Conservation (phyloP, 441 rosid genomes). For the Erodium texanum region DNA sequence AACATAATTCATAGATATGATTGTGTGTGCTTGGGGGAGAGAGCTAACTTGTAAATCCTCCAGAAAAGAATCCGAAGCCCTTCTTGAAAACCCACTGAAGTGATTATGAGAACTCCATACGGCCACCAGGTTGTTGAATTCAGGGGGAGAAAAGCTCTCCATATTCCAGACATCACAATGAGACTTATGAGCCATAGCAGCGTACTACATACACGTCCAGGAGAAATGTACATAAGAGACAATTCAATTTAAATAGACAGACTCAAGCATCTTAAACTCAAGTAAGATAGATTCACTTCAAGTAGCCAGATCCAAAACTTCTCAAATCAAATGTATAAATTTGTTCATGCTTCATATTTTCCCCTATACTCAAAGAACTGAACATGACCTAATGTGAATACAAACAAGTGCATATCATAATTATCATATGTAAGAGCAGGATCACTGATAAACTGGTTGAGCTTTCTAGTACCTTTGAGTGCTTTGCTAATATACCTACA, state of each 20-base stretch:
- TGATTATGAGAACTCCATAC: constrained; percentile 59
- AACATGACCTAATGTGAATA: not conserved
- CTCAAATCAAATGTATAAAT: not conserved
- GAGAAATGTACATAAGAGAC: constrained; percentile 10
- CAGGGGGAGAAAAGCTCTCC: constrained; percentile 90
- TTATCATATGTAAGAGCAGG: not conserved
- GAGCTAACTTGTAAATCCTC: constrained; percentile 64
- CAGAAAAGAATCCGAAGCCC: constrained; percentile 76
- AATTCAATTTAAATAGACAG: not conserved
- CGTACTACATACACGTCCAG: constrained; percentile 38
- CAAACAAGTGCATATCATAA: not conserved
- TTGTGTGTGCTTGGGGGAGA: not conserved
- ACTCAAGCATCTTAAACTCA: not conserved
- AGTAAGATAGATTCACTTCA: not conserved
- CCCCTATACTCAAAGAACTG: not conserved
- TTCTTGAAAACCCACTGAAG: constrained; percentile 79
- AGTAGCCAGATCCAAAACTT: not conserved
- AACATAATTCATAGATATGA: too few species aligned
- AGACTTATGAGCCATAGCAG: constrained; percentile 83
- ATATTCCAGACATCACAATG: constrained; percentile 65
- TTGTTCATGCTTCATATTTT: not conserved
- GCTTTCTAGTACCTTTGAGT: not conserved
- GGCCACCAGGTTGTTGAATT: constrained; percentile 70
- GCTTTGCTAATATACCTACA: not conserved
- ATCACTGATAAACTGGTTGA: not conserved